Evolutionary conservation across 2,329 filamentous ascomycete species (phyloP), one percentile per base, ranked within the genome.

Genomic region (Hirsutella minnesotensis): DNA sequence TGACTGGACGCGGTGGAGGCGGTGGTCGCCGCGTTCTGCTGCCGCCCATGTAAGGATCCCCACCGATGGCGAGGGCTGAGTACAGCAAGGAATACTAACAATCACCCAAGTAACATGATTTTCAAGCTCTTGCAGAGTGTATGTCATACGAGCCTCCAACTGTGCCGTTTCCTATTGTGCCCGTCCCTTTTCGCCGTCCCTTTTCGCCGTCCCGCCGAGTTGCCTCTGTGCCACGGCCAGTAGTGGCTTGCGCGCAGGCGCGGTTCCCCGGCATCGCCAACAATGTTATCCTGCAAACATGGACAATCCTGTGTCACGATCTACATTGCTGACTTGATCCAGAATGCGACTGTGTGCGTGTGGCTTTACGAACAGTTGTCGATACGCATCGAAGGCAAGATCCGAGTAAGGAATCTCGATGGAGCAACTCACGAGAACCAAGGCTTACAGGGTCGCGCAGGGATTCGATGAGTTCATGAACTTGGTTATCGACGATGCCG

Each of bases 401-500:
- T 98, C 52, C 79, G 92, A 57, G 90, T 94, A 64, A 49, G 81
- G 27, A 3, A n/a, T 18, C 33, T 20, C 12, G 5, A 21, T 10
- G 3, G 9, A 10, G 9, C 4, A 12, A 9, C 7, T 15, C 4
- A 1, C 21, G 5, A 13, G 29, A 16, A 1, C 3, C 9, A 22
- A 20, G 34, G 19, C 15, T 19, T 7, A 18, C 33, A n/a, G 18
- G 20, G 12, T 5, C 4, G 19, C 37, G 13, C 5, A 95, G 88
- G 89, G 92, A 13, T 98, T 98, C 53, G 92, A 98, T 62, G 92
- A 98, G 65, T 98, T 96, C 69, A 95, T 98, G 89, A 98, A 98
- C 68, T 72, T 98, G 40, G 92, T 96, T 33, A 77, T 95, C 51
- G 92, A 98, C 58, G 88, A 98, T 55, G 92, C 92, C 24, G 79